Evolutionary conservation across 768 basidiomycete genomes (phyloP), one percentile per base, ranked within the genome.

Genomic region (Podaxis sp.): DNA sequence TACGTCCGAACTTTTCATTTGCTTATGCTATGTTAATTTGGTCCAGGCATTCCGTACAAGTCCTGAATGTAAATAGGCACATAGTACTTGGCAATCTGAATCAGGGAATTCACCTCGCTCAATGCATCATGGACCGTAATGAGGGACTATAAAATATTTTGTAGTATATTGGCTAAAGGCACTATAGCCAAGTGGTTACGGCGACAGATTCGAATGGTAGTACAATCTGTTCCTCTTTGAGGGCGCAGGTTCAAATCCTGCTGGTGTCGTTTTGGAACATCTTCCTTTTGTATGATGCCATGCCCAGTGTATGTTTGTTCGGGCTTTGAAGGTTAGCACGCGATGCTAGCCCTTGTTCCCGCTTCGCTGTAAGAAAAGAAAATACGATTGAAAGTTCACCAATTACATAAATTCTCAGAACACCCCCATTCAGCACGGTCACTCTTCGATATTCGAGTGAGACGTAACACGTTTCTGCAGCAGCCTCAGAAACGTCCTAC

Each of bases 181-280:
- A 75, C 83, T 81, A 85, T 85, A 85, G 83, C 85, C 82, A 84
- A 85, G 84, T 86, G 85, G 85, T 86, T 86, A 86, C 83, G 83
- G 85, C 85, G 85, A 84, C 78, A 84, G 83, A 86, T 84, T 85
- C 78, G 82, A 83, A 83, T 59, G 13, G 53, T 40, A 55, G 55
- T 61, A 57, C 55, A 55, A 67, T 66, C 63, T 63, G 63, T 67
- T 68, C 66, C 67, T 69, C 67, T 69, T 69, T 70, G 65, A 65
- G 65, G 63, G 67, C 73, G 73, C 71, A 75, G 73, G 72, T 72
- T 72, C 73, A 69, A 72, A 70, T 72, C 72, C 72, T 68, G 71
- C 70, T 72, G 69, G 69, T 69, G 73, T 71, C 71, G 70, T 14
- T 61, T 55, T 63, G 60, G 46, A 42, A 42, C 6, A 42, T 42